Percentiles rank a stretch among this genome's conserved stretches.
These are phyloP conservation scores for Niveomyces coronatus DNA, from an alignment of 2,329 filamentous ascomycete genomes.

Conservation along the genomic window DNA sequence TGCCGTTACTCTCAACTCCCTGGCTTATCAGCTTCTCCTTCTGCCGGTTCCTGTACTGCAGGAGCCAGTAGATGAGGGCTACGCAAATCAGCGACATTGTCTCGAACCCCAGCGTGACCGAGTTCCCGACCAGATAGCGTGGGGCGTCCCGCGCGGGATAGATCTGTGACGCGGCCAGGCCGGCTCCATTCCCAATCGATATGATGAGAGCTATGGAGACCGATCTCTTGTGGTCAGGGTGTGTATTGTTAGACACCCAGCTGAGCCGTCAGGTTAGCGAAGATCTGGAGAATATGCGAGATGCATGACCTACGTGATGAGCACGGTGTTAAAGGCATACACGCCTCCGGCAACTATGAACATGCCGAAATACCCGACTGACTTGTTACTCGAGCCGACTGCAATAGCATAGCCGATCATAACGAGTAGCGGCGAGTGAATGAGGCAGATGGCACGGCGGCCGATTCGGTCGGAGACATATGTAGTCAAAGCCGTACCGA, in stretches of 20 bases:
- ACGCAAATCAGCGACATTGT: slow-evolving; percentile 1
- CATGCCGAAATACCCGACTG: slow-evolving; percentile 23
- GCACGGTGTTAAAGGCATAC: slow-evolving; percentile 12
- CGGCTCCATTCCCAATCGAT: slow-evolving; percentile 21
- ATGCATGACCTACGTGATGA: slow-evolving; percentile 14
- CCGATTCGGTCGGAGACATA: slow-evolving; percentile 22
- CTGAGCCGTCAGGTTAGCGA: slow-evolving; percentile 12
- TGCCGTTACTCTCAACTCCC: slow-evolving; percentile 6
- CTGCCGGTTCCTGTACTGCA: slow-evolving; percentile 5
- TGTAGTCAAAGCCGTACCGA: slow-evolving; percentile 16
- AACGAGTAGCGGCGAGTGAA: slow-evolving; percentile 19
- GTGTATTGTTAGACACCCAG: slow-evolving; percentile 24
- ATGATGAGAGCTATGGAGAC: slow-evolving; percentile 21
- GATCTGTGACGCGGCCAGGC: slow-evolving; percentile 21
- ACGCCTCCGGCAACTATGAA: slow-evolving; percentile 18
- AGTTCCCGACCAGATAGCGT: slow-evolving; percentile 15
- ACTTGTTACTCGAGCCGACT: slow-evolving; percentile 18
- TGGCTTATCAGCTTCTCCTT: slow-evolving; percentile 5
- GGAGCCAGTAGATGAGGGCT: slow-evolving; percentile 3
- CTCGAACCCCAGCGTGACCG: slow-evolving; percentile 5
- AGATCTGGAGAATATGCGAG: slow-evolving; percentile 15
- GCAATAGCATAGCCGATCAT: slow-evolving; percentile 23
- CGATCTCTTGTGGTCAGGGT: slow-evolving; percentile 23
- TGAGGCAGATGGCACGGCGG: slow-evolving; percentile 20
- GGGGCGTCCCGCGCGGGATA: slow-evolving; percentile 22